Conservation (phyloP, 2,329 filamentous ascomycete species). For the Emmonsiellopsis sp. region DNA sequence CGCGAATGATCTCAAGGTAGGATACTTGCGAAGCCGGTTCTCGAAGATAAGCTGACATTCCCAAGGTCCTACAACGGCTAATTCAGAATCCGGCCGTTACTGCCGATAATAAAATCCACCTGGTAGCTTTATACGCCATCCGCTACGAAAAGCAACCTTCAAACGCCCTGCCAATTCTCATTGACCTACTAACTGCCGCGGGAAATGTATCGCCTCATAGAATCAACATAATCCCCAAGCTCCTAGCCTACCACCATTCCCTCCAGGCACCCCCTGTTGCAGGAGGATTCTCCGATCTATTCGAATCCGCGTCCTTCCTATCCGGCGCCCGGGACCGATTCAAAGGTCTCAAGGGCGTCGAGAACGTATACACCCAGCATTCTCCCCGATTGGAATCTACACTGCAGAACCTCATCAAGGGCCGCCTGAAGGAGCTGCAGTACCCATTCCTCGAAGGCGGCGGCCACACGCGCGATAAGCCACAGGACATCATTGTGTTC, state of each 20-base stretch:
- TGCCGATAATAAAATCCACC: constrained; percentile 71
- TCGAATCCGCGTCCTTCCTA: constrained; percentile 86
- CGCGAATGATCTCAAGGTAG: constrained; percentile 76
- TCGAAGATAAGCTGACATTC: neutral
- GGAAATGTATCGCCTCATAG: constrained; percentile 69
- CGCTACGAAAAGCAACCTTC: constrained; percentile 82
- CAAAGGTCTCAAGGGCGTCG: constrained; percentile 91
- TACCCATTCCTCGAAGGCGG: constrained; percentile 92
- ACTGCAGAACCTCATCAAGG: constrained; percentile 87
- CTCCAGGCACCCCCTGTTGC: constrained; percentile 69
- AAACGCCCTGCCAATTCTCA: constrained; percentile 72
- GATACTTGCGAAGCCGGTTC: constrained; percentile 11
- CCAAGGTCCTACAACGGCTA: constrained; percentile 69
- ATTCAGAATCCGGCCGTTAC: constrained; percentile 73
- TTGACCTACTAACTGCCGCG: constrained; percentile 76
- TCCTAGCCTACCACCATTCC: constrained; percentile 78
- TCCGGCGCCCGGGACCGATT: constrained; percentile 78
- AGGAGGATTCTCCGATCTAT: constrained; percentile 79
- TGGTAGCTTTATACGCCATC: constrained; percentile 90
- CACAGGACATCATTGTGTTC: constrained; percentile 92
- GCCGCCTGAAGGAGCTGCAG: constrained; percentile 71
- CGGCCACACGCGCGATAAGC: constrained; percentile 82
- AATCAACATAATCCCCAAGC: constrained; percentile 70
- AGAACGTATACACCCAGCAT: constrained; percentile 98
- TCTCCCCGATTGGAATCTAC: constrained; percentile 80